A percentile compares a stretch with the other conserved stretches of the same genome.
Evolutionary conservation across 148 eudicot species (phyloP).

Genomic region (Amaranthus hypochondriacus): DNA sequence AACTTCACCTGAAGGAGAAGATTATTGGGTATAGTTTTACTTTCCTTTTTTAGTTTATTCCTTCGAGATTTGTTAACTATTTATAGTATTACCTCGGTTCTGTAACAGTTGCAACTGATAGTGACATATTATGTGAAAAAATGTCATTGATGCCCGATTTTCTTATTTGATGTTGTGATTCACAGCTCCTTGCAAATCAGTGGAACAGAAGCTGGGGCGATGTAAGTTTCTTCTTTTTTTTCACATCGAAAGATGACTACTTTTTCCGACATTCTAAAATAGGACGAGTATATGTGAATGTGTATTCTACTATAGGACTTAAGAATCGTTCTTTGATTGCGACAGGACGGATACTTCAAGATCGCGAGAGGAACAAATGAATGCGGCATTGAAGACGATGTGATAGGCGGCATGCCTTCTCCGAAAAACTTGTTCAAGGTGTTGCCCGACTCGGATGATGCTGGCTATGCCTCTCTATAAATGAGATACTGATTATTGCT

Average conservation of each 20-base stretch:
- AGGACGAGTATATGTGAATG: not conserved
- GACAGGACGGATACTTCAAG: conserved; percentile 93
- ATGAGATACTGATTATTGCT: conserved; percentile 1
- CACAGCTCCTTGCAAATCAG: conserved; percentile 90
- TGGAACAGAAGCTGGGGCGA: conserved; percentile 98
- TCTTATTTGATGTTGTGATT: not conserved
- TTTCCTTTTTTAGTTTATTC: not conserved
- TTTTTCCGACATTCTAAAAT: not conserved
- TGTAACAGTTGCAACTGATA: no score
- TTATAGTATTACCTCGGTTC: not conserved
- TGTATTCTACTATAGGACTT: not conserved
- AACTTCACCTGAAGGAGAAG: conserved; percentile 75
- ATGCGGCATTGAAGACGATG: conserved; percentile 79
- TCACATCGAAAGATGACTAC: not conserved
- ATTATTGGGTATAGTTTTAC: conserved; percentile 65
- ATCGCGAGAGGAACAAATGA: conserved; percentile 86
- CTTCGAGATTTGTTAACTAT: not conserved
- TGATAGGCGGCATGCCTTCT: conserved; percentile 76
- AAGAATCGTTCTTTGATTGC: not conserved
- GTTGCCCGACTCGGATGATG: conserved; percentile 27
- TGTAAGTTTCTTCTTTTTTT: conserved; percentile 42
- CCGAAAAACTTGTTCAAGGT: conserved; percentile 45
- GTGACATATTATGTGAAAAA: no score
- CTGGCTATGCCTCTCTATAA: conserved; percentile 36
- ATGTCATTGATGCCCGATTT: not conserved